Percentiles rank a stretch among this genome's conserved stretches.
Conservation (phyloP, 306 rosid species). For the Vigna angularis region DNA sequence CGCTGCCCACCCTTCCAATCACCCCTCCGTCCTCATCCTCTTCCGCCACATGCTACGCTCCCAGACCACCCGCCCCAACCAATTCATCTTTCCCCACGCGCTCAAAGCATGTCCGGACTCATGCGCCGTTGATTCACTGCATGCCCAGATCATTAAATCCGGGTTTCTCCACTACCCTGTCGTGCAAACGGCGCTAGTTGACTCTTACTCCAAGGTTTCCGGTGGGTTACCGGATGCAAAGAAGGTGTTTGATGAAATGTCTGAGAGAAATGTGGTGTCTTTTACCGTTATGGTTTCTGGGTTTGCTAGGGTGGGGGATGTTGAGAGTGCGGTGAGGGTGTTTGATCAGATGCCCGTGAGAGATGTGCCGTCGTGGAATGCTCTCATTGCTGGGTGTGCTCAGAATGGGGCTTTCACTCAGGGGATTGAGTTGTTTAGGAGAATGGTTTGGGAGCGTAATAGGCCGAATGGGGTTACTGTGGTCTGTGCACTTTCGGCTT, state of each 20-base stretch:
- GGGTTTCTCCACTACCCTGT: conserved; percentile 66
- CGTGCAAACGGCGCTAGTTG: conserved; percentile 72
- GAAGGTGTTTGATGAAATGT: conserved; percentile 76
- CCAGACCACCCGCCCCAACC: conserved; percentile 51
- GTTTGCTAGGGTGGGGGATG: conserved; percentile 66
- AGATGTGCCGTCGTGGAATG: conserved; percentile 83
- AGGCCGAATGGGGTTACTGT: conserved; percentile 71
- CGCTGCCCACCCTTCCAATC: conserved; percentile 52
- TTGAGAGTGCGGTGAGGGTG: conserved; percentile 57
- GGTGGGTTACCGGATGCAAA: conserved; percentile 46
- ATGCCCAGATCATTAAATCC: conserved; percentile 64
- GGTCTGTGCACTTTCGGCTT: conserved; percentile 79
- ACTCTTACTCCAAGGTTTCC: conserved; percentile 55
- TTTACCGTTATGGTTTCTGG: conserved; percentile 81
- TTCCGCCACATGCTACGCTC: conserved; percentile 61
- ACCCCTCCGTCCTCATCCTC: conserved; percentile 47
- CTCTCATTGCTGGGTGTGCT: conserved; percentile 74
- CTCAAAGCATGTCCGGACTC: conserved; percentile 55
- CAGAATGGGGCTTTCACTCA: conserved; percentile 75
- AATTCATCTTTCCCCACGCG: conserved; percentile 71
- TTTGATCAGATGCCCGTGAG: conserved; percentile 70
- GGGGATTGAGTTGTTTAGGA: conserved; percentile 67
- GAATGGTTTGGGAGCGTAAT: conserved; percentile 52
- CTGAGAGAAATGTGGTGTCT: conserved; percentile 64
- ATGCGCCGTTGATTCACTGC: conserved; percentile 47